Evolutionary conservation across 73 alveolate species (phyloP).

Genomic region (Tetrahymena malaccensis): DNA sequence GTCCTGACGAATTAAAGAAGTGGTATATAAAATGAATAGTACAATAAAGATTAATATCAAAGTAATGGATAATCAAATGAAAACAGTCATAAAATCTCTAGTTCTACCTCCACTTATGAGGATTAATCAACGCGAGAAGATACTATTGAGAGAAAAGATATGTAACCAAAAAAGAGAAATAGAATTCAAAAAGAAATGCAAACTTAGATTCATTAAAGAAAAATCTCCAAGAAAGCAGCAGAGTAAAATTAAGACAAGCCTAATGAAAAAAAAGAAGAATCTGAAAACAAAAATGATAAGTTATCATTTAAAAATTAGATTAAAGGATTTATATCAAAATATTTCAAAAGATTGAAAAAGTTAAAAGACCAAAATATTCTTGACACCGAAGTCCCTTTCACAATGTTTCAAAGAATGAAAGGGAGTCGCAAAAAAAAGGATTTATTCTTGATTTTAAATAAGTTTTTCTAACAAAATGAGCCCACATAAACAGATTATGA

Average conservation of each 20-base stretch:
- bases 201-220: neutral
- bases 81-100: too few relatives aligned
- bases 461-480: neutral
- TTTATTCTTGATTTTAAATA: neutral
- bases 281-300: too few relatives aligned
- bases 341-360: neutral
- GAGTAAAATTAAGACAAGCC: neutral
- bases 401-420: neutral
- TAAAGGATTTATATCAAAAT: neutral
- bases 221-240: too few relatives aligned
- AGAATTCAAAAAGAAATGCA: neutral
- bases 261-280: neutral
- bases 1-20: too few relatives aligned
- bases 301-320: neutral
- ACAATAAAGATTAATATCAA: too few relatives aligned
- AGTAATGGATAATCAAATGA: too few relatives aligned
- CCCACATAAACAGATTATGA: neutral
- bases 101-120: too few relatives aligned
- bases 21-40: too few relatives aligned
- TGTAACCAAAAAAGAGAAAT: neutral
- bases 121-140: too few relatives aligned
- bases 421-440: neutral
- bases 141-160: too few relatives aligned
- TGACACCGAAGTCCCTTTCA: neutral
- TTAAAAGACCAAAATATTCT: neutral